Percentiles rank a stretch among this genome's conserved stretches.
Evolutionary conservation across 1,284 basidiomycete genomes (phyloP).

Genomic region (Ceratobasidium sp.): DNA sequence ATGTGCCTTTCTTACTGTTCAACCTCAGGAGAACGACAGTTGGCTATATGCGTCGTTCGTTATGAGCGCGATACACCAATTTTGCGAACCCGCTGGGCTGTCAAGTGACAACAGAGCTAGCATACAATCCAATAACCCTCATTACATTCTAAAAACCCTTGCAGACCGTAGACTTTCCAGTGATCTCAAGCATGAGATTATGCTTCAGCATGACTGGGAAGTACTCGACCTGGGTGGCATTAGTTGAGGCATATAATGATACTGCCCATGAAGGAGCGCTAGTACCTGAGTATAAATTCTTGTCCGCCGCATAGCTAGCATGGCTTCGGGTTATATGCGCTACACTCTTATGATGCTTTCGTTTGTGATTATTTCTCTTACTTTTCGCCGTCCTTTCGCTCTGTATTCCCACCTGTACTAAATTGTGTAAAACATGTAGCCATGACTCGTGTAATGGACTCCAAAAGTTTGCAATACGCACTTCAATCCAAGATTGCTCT

Average conservation of each 20-base stretch:
- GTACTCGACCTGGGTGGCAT: not conserved
- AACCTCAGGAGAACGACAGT: not conserved
- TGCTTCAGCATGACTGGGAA: conserved; percentile 28
- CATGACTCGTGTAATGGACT: not conserved
- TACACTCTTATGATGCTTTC: not conserved
- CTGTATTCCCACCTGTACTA: not conserved
- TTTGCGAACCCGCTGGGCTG: not conserved
- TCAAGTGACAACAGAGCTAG: not conserved
- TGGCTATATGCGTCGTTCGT: conserved; percentile 19
- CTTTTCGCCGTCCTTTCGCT: too few species aligned
- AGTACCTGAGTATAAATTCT: too few species aligned
- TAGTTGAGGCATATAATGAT: not conserved
- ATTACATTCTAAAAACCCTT: conserved; percentile 11
- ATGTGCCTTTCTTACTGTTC: not conserved
- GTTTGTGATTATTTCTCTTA: not conserved
- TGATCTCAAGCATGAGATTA: conserved; percentile 9
- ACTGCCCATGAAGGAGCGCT: not conserved
- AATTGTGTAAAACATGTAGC: not conserved
- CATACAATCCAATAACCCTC: conserved; percentile 29
- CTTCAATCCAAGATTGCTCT: not conserved
- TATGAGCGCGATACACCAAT: conserved; percentile 31
- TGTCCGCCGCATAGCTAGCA: too few species aligned
- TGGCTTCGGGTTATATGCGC: not conserved
- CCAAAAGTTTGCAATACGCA: too few species aligned
- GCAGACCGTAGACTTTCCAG: not conserved